Evolutionary conservation across 2,329 filamentous ascomycete species (phyloP).

Genomic region (Pseudogymnoascus sp.): DNA sequence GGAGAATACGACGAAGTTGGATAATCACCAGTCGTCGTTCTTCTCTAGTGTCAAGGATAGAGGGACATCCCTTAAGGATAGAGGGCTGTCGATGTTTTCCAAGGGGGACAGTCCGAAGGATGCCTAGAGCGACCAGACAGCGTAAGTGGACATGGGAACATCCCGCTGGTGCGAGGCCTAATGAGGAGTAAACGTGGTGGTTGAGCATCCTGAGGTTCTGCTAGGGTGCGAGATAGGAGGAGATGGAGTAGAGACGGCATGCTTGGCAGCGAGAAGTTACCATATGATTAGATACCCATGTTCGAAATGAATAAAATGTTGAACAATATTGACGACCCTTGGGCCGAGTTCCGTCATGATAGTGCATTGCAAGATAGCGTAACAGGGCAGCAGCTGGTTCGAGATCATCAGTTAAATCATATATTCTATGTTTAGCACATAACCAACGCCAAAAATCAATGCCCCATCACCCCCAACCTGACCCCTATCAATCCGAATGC

Average conservation of each 20-base stretch:
- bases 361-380: background rate
- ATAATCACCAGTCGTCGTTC: constrained; percentile 31
- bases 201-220: background rate
- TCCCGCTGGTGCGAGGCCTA: background rate
- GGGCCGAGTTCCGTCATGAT: background rate
- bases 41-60: background rate
- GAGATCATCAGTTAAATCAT: background rate
- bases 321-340: background rate
- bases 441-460: constrained; percentile 1
- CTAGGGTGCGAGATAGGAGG: background rate
- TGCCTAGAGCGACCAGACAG: background rate
- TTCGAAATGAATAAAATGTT: background rate
- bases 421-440: constrained; percentile 6
- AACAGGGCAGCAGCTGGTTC: background rate
- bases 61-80: background rate
- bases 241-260: background rate
- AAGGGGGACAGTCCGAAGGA: background rate
- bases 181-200: background rate
- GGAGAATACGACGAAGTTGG: constrained; percentile 45
- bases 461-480: constrained; percentile 8
- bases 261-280: background rate
- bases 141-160: background rate
- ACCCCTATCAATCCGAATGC: constrained; percentile 22
- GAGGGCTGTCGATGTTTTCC: background rate
- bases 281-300: constrained; percentile 6